Percentiles rank a stretch among this genome's conserved stretches.
These are phyloP conservation scores for Pseudohalonectria lignicola DNA, from an alignment of 2,329 filamentous ascomycete species.

Conservation along the genomic window DNA sequence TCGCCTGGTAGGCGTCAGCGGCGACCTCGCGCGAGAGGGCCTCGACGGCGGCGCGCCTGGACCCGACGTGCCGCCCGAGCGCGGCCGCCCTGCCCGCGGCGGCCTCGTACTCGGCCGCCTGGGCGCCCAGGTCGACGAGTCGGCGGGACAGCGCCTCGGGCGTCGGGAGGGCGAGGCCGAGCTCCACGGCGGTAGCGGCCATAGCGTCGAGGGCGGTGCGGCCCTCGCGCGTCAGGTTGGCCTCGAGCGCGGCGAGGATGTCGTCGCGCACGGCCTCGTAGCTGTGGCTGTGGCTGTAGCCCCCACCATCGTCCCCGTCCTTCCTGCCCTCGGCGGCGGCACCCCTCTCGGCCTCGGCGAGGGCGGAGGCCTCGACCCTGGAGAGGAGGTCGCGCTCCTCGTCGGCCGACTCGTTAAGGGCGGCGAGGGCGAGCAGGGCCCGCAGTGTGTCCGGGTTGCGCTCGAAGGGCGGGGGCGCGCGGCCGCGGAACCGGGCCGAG, in stretches of 20 bases:
- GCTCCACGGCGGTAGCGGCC: constrained; percentile 35
- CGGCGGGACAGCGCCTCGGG: constrained; percentile 36
- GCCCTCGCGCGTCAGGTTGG: constrained; percentile 43
- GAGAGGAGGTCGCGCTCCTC: constrained; percentile 52
- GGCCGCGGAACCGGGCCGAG: constrained; percentile 53
- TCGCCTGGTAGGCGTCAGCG: constrained; percentile 37
- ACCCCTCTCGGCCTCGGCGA: constrained; percentile 35
- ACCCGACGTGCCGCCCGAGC: constrained; percentile 44
- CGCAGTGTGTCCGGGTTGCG: constrained; percentile 71
- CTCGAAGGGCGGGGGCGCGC: constrained; percentile 63
- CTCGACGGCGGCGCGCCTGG: constrained; percentile 31
- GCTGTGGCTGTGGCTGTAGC: constrained; percentile 4
- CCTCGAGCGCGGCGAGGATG: constrained; percentile 42
- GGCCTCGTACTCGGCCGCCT: constrained; percentile 43
- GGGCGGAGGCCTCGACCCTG: constrained; percentile 46
- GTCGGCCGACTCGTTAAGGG: constrained; percentile 67
- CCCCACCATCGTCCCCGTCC: not conserved
- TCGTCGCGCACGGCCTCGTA: constrained; percentile 19
- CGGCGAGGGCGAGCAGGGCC: constrained; percentile 60
- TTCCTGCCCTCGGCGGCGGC: constrained; percentile 18
- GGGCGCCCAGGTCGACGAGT: constrained; percentile 45
- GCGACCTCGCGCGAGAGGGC: constrained; percentile 29
- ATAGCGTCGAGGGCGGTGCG: constrained; percentile 45
- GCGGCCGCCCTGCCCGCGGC: constrained; percentile 39
- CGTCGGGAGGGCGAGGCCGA: constrained; percentile 36